Base-by-base conservation (phyloP, 768 basidiomycete genomes). In the Brasilioporus rufonigricans region DNA sequence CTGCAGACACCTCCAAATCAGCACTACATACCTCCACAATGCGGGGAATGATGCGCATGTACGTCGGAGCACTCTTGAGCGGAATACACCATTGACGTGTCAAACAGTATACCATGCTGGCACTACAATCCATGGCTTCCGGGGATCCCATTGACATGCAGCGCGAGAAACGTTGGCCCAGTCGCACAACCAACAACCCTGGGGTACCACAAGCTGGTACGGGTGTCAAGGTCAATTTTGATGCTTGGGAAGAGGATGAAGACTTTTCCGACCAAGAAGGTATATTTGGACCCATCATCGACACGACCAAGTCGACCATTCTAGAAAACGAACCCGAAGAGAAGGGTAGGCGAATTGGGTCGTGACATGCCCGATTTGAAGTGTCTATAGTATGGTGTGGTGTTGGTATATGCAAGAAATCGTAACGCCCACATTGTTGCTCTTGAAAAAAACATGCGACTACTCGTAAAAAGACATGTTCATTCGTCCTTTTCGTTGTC, bases 11-110 rank as follows among this genome's bases (percentile, higher is more conserved):
- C 76, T 94, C 21, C 79, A 83, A 47, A 76, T 92, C 47, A 58
- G 71, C 0, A 80, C 81, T 1, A 59, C 76, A 32, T 74, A 77
- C 60, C 71, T 88, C 53, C 93, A 93, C 76, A 95, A 94, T 63
- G 91, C 89, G 1, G 91, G 91, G 0, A 93, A 93, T 63, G 90
- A 93, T 67, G 91, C 91, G 1, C 79, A 87, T 66, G 91, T 92
- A 61, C 39, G 84, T 68, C 38, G 21, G 29, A 6, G 21, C 41
- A 33, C 11, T 41, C 48, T 8, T 32, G 9, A 18, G 27, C 8
- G 13, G 14, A 29, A 24, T 18, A 9, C 19, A 21, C 27, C 2
- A 12, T 27, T 67, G 16, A 63, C 11, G 10, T 10, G 26, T 32
- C 23, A n/a, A 24, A 36, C 59, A 93, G 91, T 89, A 83, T 61